Percentiles rank a stretch among this genome's conserved stretches.
phyloP scores from a whole-genome alignment of 2,329 filamentous ascomycete species.

The Penicillium sumatraense region DNA sequence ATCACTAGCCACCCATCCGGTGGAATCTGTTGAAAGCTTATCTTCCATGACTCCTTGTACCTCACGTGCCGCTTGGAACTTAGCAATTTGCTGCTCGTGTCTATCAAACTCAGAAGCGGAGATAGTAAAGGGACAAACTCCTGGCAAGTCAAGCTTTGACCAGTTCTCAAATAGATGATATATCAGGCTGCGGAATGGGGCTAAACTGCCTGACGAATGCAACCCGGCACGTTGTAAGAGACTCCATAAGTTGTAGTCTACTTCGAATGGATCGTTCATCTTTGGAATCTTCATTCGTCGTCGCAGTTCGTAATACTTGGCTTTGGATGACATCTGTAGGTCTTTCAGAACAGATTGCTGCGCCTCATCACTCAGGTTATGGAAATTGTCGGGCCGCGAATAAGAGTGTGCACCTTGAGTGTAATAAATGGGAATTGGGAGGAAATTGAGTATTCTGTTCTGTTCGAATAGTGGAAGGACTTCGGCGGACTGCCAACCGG shows the following conservation, averaged over 20 bases:
- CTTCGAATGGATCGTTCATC: not conserved
- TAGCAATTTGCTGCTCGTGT: not conserved
- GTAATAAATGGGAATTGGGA: slow-evolving; percentile 24
- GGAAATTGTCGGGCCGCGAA: not conserved
- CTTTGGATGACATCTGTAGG: not conserved
- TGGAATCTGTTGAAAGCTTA: not conserved
- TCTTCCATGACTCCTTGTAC: not conserved
- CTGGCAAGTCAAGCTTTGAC: not conserved
- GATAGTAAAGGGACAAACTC: not conserved
- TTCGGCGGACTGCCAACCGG: slow-evolving; percentile 32
- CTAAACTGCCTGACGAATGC: not conserved
- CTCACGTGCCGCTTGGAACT: not conserved
- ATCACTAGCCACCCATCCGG: not conserved
- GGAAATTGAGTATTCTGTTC: slow-evolving; percentile 25
- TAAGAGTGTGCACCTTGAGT: slow-evolving; percentile 6
- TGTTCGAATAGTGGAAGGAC: slow-evolving; percentile 29
- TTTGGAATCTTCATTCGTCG: not conserved
- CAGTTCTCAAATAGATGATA: not conserved
- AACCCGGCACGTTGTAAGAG: not conserved
- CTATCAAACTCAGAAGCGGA: not conserved
- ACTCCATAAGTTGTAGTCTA: not conserved
- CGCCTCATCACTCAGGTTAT: not conserved
- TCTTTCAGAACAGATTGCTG: not conserved
- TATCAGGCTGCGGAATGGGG: not conserved
- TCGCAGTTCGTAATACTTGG: not conserved